phyloP scores from a whole-genome alignment of 192 early-diverging fungal genomes.

The Spizellomyces sp. region DNA sequence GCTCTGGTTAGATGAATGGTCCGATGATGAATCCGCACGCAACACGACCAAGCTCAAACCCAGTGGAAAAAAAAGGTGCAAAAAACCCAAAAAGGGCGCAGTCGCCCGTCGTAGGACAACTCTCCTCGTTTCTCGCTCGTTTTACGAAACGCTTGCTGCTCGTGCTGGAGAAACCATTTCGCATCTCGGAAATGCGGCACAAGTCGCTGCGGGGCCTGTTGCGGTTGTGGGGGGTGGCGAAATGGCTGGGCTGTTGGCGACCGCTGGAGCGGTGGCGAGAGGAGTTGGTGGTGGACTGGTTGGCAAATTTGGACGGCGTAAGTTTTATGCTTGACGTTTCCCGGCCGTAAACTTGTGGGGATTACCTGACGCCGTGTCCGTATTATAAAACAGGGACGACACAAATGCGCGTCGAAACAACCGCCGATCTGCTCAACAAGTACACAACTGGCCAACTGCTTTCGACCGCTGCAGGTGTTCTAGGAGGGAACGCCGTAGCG shows the following conservation, averaged over 20 bases:
- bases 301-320: slow-evolving; percentile 35
- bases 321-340: slow-evolving; percentile 14
- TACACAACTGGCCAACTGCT: slow-evolving; percentile 27
- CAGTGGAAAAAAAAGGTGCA: not conserved
- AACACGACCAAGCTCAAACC: not conserved
- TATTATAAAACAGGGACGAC: slow-evolving; percentile 23
- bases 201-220: slow-evolving; percentile 30
- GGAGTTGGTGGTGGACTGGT: slow-evolving; percentile 31
- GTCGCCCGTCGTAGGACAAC: slow-evolving; percentile 10
- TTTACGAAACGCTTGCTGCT: slow-evolving; percentile 35
- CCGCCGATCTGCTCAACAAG: slow-evolving; percentile 1
- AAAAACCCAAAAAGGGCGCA: not conserved
- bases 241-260: slow-evolving; percentile 27
- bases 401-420: slow-evolving; percentile 21
- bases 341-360: not conserved
- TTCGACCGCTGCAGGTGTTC: slow-evolving; percentile 8
- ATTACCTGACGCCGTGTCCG: not conserved
- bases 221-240: slow-evolving; percentile 28
- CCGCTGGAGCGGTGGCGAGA: slow-evolving; percentile 32
- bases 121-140: slow-evolving; percentile 16
- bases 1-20: not conserved
- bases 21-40: not conserved
- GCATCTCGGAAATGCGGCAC: slow-evolving; percentile 34
- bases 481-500: not conserved
- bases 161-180: slow-evolving; percentile 35